phyloP scores from a whole-genome alignment of 331 rosid species.

The Ulmus americana region DNA sequence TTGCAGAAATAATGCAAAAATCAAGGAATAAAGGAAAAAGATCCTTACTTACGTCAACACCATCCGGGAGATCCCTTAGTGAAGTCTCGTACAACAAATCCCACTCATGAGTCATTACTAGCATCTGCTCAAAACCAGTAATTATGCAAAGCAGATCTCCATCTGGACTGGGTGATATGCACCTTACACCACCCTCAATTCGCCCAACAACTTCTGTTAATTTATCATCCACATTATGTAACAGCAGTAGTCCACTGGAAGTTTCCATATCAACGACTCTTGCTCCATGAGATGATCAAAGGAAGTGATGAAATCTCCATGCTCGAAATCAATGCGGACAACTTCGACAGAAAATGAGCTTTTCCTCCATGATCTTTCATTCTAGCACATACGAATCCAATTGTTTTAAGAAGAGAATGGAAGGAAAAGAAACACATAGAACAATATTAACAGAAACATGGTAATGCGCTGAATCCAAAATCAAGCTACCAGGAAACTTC shows the following conservation, averaged over 20 bases:
- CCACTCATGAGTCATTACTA: constrained; percentile 92
- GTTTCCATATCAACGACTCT: constrained; percentile 84
- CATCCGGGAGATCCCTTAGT: constrained; percentile 44
- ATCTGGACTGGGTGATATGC: constrained; percentile 89
- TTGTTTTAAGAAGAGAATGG: not conserved
- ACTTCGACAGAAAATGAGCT: constrained; percentile 32
- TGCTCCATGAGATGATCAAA: constrained; percentile 89
- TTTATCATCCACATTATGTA: constrained; percentile 48
- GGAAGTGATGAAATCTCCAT: constrained; percentile 56
- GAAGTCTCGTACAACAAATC: constrained; percentile 69
- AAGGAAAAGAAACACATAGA: not conserved
- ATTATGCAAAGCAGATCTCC: constrained; percentile 65
- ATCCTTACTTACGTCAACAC: constrained; percentile 68
- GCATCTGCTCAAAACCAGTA: constrained; percentile 57
- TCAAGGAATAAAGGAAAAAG: constrained; percentile 17
- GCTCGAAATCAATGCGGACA: constrained; percentile 53
- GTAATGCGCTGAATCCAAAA: not conserved
- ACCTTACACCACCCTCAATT: constrained; percentile 76
- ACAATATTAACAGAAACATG: not conserved
- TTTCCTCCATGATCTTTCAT: constrained; percentile 47
- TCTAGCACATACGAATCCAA: constrained; percentile 33
- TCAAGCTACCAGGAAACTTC: not conserved
- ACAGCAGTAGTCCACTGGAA: constrained; percentile 51
- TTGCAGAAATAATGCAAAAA: not conserved
- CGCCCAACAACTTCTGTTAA: constrained; percentile 64